Base-by-base conservation (phyloP, 345 rosid genomes). In the Angophora floribunda region DNA sequence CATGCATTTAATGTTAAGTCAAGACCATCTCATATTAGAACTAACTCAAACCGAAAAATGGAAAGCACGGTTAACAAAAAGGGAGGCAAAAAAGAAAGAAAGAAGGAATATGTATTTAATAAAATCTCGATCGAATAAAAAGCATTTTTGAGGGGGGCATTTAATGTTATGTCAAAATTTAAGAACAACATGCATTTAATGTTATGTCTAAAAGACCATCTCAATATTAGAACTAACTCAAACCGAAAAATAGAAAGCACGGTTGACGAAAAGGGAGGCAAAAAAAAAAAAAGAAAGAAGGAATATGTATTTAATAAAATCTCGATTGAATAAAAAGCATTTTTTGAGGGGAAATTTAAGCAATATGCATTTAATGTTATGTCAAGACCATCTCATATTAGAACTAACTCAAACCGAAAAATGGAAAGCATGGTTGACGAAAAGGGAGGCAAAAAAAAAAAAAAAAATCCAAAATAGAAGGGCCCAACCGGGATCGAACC, bases 401-500 rank as follows among this genome's bases (percentile, higher is more conserved):
- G 7, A 65, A 65, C 41, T 65, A 14, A 65, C n/a, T 65, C 9
- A 30, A 65, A 14, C 0, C 0, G 19, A 14, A 65, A 61, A n/a
- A n/a, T 13, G 19, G n/a, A 13, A n/a, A 63, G 17, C 9, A n/a
- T 5, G 13, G 6, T 16, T 7, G 32, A 32, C 24, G 6, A 16
- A 8, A 32, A 67, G 44, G 45, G 41, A 36, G 41, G 41, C 41
- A 36, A 36, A 36, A n/a, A n/a, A 32, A 16, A 65, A 14, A 15
- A 30, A 10, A 8, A 1, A 32, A 7, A 21, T 55, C 10, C 6
- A 16, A 16, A 15, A 7, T 8, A 0, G 3, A 61, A 91, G 91
- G 93, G 91, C 90, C 89, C 92, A 91, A 87, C 93, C 90, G 90
- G 90, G 91, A 26, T 91, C 90, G 88, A 89, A 91, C 91, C 88